Evolutionary conservation across 1,139 yeast species (phyloP).

Genomic region (Debaryomyces robertsiae): DNA sequence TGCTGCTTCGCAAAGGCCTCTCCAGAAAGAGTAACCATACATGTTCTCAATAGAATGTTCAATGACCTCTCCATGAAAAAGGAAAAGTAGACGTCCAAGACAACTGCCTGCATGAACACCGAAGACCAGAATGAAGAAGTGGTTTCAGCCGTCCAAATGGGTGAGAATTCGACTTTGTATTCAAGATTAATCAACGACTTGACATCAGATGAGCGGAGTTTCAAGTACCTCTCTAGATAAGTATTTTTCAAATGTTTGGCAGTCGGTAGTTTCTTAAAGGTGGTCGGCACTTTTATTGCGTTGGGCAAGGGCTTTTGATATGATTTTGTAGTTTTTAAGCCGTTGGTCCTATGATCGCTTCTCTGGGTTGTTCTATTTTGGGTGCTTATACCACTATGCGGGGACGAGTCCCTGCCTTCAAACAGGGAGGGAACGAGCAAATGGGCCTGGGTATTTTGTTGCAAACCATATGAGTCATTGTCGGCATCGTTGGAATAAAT

Average conservation of each 20-base stretch:
- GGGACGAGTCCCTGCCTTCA: not conserved
- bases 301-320: slow-evolving; percentile 16
- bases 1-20: slow-evolving; percentile 12
- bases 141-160: slow-evolving; percentile 30
- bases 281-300: slow-evolving; percentile 15
- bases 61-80: slow-evolving; percentile 44
- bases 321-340: not conserved
- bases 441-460: not conserved
- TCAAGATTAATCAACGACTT: slow-evolving; percentile 21
- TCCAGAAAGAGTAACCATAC: slow-evolving; percentile 25
- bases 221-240: slow-evolving; percentile 19
- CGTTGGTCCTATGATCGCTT: slow-evolving; percentile 8
- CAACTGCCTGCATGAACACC: slow-evolving; percentile 30
- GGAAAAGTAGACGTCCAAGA: slow-evolving; percentile 31
- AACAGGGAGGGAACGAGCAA: not conserved
- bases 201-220: slow-evolving; percentile 15
- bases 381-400: not conserved
- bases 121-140: slow-evolving; percentile 32
- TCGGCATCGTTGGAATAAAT: slow-evolving; percentile 1
- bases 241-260: slow-evolving; percentile 18
- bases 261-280: slow-evolving; percentile 14
- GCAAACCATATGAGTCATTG: not conserved
- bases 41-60: slow-evolving; percentile 33
- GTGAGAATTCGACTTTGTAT: slow-evolving; percentile 21
- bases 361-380: not conserved